Evolutionary conservation across 2,329 filamentous ascomycete genomes (phyloP).

Genomic region (Claviceps lovelessii): DNA sequence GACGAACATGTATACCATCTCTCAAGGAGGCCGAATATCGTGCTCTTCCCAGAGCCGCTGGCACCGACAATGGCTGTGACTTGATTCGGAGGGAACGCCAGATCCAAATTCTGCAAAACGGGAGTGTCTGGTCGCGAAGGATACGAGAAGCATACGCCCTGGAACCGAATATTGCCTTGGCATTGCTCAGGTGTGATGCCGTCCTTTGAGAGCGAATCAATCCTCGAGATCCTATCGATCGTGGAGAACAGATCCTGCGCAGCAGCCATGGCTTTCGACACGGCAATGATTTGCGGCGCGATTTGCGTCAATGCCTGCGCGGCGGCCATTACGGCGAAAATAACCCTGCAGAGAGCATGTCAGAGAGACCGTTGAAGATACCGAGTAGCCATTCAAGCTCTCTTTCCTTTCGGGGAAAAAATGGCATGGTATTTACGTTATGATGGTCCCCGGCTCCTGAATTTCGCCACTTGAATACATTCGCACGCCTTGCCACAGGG

Average conservation of each 20-base stretch:
- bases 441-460: constrained; percentile 27
- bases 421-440: constrained; percentile 23
- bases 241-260: constrained; percentile 32
- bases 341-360: constrained; percentile 20
- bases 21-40: constrained; percentile 41
- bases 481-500: constrained; percentile 37
- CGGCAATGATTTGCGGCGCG: constrained; percentile 30
- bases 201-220: constrained; percentile 27
- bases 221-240: constrained; percentile 29
- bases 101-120: neutral
- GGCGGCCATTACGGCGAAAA: constrained; percentile 33
- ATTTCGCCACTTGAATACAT: constrained; percentile 33
- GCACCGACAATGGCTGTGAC: constrained; percentile 42
- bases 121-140: constrained; percentile 2
- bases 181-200: constrained; percentile 19
- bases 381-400: too few species aligned
- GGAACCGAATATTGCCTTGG: constrained; percentile 32
- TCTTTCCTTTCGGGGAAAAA: constrained; percentile 14
- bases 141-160: constrained; percentile 31
- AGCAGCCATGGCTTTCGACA: constrained; percentile 32
- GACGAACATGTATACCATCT: constrained; percentile 41
- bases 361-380: neutral
- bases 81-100: constrained; percentile 15
- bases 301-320: constrained; percentile 31
- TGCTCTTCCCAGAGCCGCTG: constrained; percentile 45